phyloP scores from a whole-genome alignment of 2,329 filamentous ascomycete genomes.

The Coniochaeta prunicola region DNA sequence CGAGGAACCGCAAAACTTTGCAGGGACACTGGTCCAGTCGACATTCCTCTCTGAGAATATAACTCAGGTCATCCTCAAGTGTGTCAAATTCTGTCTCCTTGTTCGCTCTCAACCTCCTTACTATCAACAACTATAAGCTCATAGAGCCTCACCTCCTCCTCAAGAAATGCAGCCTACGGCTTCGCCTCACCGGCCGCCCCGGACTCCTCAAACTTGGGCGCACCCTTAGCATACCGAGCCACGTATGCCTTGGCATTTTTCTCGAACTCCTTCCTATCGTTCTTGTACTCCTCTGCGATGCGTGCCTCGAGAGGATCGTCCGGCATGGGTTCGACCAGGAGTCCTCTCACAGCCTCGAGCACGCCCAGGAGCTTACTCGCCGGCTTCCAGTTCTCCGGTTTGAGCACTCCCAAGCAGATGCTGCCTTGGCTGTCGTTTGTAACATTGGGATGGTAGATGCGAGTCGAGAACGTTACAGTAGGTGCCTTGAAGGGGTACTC shows the following conservation, averaged over 20 bases:
- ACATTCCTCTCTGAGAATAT: too few species aligned
- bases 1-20: too few species aligned
- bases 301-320: conserved; percentile 83
- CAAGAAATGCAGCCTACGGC: background rate
- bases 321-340: conserved; percentile 75
- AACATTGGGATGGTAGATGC: conserved; percentile 94
- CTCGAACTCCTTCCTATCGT: conserved; percentile 61
- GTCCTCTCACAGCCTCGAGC: conserved; percentile 65
- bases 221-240: conserved; percentile 57
- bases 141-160: background rate
- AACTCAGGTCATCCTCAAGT: too few species aligned
- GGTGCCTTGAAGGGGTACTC: conserved; percentile 92
- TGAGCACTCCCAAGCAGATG: conserved; percentile 81
- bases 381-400: conserved; percentile 88
- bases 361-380: conserved; percentile 69
- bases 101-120: too few species aligned
- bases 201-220: conserved; percentile 22
- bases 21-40: too few species aligned
- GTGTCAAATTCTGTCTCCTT: too few species aligned
- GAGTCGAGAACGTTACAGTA: conserved; percentile 70
- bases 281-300: conserved; percentile 79
- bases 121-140: too few species aligned
- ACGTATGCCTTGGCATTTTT: conserved; percentile 71
- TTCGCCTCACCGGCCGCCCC: background rate
- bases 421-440: conserved; percentile 78